Base-by-base conservation (phyloP, 192 early-diverging fungal genomes). In the Kickxella alabastrina region DNA sequence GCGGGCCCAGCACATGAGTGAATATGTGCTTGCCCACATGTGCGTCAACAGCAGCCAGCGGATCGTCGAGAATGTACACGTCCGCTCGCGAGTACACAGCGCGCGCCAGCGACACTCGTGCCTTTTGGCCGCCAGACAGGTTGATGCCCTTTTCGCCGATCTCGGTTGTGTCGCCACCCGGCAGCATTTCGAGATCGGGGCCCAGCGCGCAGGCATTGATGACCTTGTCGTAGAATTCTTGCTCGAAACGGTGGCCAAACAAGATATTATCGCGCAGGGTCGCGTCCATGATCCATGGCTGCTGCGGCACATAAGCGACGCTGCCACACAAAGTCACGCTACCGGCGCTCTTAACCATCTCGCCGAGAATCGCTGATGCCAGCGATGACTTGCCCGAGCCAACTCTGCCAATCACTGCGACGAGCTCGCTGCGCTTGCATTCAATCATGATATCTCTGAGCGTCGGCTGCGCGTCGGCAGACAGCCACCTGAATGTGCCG, bases 81-180 rank as follows among this genome's bases (percentile, higher is more conserved):
- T 88, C 84, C 8, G 82, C 80, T 6, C 84, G 73, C 21, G 75
- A 45, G 44, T 85, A 87, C 14, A 83, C 73, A 1, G 84, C 83
- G 35, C 88, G 69, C 0, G 86, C 86, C 14, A 85, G 52, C 9
- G 79, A 75, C 14, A 88, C 77, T 26, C 86, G 77, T 6, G 82
- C 78, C 54, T 79, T 82, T 36, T 84, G 81, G 45, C 82, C 80
- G 39, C 83, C 83, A n/a, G 73, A 77, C 27, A 84, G 55, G 13
- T 75, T 82, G 37, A 84, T 79, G 10, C 83, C 80, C 68, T 81
- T 82, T 49, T 83, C 82, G 49, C 85, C 80, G 56, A 87, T 81
- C 52, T 80, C 68, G 0, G 82, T 78, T 55, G 62, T 47, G 18
- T 85, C 78, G 14, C 77, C 80, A 15, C 57, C 60, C 3, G 80